Evolutionary conservation across 2,329 filamentous ascomycete genomes (phyloP).

Genomic region (Chrysoporthe austroafricana): DNA sequence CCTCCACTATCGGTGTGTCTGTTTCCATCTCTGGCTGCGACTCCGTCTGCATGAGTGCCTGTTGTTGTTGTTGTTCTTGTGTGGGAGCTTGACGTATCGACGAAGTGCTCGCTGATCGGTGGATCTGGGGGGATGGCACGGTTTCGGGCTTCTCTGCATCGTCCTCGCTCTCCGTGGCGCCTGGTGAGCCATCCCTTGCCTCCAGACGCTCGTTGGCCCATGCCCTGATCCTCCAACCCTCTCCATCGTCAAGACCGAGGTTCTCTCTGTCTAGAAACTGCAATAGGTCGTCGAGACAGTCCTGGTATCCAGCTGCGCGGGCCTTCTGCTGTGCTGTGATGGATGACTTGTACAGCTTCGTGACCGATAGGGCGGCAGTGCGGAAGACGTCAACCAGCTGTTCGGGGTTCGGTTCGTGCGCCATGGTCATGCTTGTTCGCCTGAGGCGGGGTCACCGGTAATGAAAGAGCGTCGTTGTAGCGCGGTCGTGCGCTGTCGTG

Average conservation of each 20-base stretch:
- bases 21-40: constrained; percentile 44
- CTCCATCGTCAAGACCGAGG: constrained; percentile 77
- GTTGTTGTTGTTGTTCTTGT: constrained; percentile 17
- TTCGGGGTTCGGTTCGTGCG: constrained; percentile 53
- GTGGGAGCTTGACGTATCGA: constrained; percentile 34
- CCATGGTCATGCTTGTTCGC: constrained; percentile 40
- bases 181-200: constrained; percentile 58
- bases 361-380: constrained; percentile 88
- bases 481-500: background rate
- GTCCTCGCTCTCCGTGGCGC: constrained; percentile 53
- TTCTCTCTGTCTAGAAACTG: constrained; percentile 81
- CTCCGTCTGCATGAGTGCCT: constrained; percentile 36
- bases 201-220: constrained; percentile 74
- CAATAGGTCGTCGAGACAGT: constrained; percentile 90
- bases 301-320: constrained; percentile 84
- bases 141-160: constrained; percentile 67
- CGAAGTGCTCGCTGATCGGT: constrained; percentile 50
- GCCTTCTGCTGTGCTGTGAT: constrained; percentile 76
- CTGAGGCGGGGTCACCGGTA: background rate
- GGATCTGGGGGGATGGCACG: constrained; percentile 61
- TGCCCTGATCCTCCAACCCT: constrained; percentile 65
- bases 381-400: constrained; percentile 88
- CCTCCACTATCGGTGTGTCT: constrained; percentile 30
- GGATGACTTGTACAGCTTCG: constrained; percentile 93
- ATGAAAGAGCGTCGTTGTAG: background rate